A percentile compares a stretch with the other conserved stretches of the same genome.
Conservation (phyloP, 768 basidiomycete species). For the Mrakia gelida region DNA sequence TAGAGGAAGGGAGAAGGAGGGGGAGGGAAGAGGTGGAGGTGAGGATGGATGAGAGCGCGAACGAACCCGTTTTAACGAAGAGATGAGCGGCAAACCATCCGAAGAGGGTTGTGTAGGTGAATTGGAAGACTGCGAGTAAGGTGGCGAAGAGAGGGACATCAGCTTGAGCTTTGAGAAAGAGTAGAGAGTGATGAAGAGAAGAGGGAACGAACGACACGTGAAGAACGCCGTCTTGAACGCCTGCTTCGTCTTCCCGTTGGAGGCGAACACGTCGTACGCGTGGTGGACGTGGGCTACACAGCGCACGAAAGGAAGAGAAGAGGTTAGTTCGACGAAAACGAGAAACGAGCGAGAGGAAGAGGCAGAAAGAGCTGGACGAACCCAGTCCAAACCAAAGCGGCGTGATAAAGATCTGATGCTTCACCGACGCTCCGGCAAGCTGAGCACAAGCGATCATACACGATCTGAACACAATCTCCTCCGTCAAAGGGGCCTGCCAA, state of each 20-base stretch:
- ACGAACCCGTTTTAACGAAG: conserved; percentile 69
- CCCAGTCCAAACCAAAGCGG: conserved; percentile 87
- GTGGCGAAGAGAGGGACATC: neutral
- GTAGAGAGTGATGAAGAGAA: conserved; percentile 5
- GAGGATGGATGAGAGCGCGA: no score
- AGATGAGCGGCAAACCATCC: conserved; percentile 82
- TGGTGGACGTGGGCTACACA: conserved; percentile 84
- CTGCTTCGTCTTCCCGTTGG: conserved; percentile 60
- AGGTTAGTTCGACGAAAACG: neutral
- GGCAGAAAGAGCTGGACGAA: conserved; percentile 45
- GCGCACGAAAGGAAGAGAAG: neutral
- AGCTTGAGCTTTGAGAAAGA: conserved; percentile 9
- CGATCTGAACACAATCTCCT: conserved; percentile 85
- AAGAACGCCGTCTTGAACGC: conserved; percentile 64
- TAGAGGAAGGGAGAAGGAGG: neutral
- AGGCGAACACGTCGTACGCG: conserved; percentile 76
- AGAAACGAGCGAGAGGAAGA: neutral
- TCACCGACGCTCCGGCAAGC: conserved; percentile 57
- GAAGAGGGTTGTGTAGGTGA: conserved; percentile 85
- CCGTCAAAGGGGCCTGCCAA: conserved; percentile 77
- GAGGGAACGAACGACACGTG: conserved; percentile 50
- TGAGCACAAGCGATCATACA: conserved; percentile 72
- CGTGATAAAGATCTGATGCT: conserved; percentile 67
- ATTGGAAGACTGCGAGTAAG: conserved; percentile 66
- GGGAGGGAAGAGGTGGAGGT: no score